Conservation (phyloP, 805 yeast species). For the Saturnispora dispora region DNA sequence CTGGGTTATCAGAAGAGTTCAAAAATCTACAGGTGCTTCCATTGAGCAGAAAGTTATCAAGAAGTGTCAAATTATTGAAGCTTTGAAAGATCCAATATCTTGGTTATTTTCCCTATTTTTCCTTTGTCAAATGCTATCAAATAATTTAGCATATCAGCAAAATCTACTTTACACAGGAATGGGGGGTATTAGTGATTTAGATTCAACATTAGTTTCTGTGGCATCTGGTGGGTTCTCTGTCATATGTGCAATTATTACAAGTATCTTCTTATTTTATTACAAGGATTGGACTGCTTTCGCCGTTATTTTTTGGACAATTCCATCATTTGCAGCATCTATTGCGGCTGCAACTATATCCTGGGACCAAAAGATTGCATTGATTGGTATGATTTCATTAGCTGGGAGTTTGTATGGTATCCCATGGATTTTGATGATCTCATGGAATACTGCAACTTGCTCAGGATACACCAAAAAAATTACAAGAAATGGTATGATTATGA, state of each 20-base stretch:
- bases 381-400: slow-evolving; percentile 42
- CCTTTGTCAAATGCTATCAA: slow-evolving; percentile 41
- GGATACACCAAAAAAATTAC: slow-evolving; percentile 45
- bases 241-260: slow-evolving; percentile 32
- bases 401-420: slow-evolving; percentile 29
- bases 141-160: slow-evolving; percentile 45
- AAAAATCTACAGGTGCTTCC: slow-evolving; percentile 29
- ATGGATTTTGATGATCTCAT: slow-evolving; percentile 21
- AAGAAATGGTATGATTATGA: slow-evolving; percentile 40
- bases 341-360: slow-evolving; percentile 33
- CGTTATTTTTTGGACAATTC: slow-evolving; percentile 23
- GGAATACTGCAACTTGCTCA: slow-evolving; percentile 29
- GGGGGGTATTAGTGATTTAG: slow-evolving; percentile 31
- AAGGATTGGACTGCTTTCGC: slow-evolving; percentile 31
- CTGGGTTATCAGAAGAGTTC: slow-evolving; percentile 37
- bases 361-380: slow-evolving; percentile 35
- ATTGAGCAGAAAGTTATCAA: slow-evolving; percentile 40
- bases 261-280: slow-evolving; percentile 25
- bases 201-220: slow-evolving; percentile 44
- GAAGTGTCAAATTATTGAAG: slow-evolving; percentile 40
- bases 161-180: slow-evolving; percentile 38
- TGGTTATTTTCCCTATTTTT: slow-evolving; percentile 35
- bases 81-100: slow-evolving; percentile 39
- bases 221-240: slow-evolving; percentile 44
- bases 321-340: slow-evolving; percentile 23